phyloP scores from a whole-genome alignment of 169 alveolate genomes.

The Cryptosporidium parvum region DNA sequence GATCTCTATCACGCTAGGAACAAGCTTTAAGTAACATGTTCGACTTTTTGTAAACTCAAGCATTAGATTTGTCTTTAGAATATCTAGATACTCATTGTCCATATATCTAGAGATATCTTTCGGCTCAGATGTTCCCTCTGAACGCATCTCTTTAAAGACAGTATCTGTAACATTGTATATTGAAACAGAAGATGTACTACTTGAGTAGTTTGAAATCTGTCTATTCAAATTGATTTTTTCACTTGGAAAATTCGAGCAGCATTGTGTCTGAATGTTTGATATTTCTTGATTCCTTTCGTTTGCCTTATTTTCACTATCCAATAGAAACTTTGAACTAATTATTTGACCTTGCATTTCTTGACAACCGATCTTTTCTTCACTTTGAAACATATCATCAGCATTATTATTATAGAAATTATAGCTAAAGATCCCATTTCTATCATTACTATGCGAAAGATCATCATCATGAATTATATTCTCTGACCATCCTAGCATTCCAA shows the following conservation, averaged over 20 bases:
- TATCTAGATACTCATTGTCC: constrained; percentile 61
- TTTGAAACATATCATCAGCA: constrained; percentile 61
- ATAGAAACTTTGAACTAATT: constrained; percentile 16
- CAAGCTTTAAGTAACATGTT: constrained; percentile 70
- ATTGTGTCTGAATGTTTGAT: neutral
- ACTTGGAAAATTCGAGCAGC: neutral
- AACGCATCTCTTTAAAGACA: constrained; percentile 44
- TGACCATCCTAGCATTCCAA: constrained; percentile 61
- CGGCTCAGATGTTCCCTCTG: constrained; percentile 22
- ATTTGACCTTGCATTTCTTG: neutral
- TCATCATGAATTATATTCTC: constrained; percentile 24
- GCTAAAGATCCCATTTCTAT: constrained; percentile 1
- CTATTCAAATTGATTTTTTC: neutral
- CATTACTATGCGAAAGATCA: neutral
- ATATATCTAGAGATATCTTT: constrained; percentile 67
- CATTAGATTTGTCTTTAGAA: constrained; percentile 68
- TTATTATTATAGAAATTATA: constrained; percentile 21
- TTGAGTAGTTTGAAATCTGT: neutral
- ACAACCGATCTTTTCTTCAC: constrained; percentile 17
- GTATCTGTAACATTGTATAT: constrained; percentile 31
- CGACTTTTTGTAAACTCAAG: constrained; percentile 72
- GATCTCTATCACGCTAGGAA: constrained; percentile 71
- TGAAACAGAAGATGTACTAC: neutral
- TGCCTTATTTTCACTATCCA: constrained; percentile 2
- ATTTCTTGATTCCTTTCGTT: neutral